These are phyloP conservation scores for Hamamelis virginiana DNA, from an alignment of 164 flowering plant genomes.

Conservation along the genomic window DNA sequence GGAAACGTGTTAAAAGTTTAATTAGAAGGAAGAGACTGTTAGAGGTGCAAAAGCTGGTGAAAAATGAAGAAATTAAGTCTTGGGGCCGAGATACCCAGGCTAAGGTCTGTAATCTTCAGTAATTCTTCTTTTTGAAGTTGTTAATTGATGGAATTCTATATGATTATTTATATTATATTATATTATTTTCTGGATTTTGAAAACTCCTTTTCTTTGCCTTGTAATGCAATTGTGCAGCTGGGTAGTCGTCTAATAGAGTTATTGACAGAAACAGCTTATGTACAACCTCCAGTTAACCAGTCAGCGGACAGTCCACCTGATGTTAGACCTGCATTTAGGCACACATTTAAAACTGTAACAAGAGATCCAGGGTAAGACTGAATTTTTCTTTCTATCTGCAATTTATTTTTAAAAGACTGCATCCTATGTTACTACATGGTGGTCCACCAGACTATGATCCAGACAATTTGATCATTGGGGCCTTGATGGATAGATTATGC, in stretches of 20 bases:
- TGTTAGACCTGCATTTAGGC: conserved; percentile 89
- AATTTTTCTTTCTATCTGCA: not conserved
- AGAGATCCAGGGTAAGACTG: conserved; percentile 54
- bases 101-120: conserved; percentile 52
- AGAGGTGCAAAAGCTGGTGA: conserved; percentile 66
- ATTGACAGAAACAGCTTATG: conserved; percentile 75
- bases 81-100: conserved; percentile 84
- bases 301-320: conserved; percentile 71
- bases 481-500: not conserved
- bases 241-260: conserved; percentile 83
- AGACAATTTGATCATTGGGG: not conserved
- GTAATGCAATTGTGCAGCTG: conserved; percentile 51
- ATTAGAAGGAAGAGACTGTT: conserved; percentile 51
- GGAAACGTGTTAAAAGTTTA: conserved; percentile 63
- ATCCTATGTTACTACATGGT: not conserved
- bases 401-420: not conserved
- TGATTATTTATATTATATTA: not conserved
- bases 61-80: conserved; percentile 46
- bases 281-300: conserved; percentile 70
- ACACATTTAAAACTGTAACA: conserved; percentile 45
- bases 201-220: not conserved
- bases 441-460: not conserved
- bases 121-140: conserved; percentile 2
- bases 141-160: not conserved
- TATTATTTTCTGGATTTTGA: conserved; percentile 9